phyloP scores from a whole-genome alignment of 1,284 basidiomycete genomes.

The Earliella scabrosa region DNA sequence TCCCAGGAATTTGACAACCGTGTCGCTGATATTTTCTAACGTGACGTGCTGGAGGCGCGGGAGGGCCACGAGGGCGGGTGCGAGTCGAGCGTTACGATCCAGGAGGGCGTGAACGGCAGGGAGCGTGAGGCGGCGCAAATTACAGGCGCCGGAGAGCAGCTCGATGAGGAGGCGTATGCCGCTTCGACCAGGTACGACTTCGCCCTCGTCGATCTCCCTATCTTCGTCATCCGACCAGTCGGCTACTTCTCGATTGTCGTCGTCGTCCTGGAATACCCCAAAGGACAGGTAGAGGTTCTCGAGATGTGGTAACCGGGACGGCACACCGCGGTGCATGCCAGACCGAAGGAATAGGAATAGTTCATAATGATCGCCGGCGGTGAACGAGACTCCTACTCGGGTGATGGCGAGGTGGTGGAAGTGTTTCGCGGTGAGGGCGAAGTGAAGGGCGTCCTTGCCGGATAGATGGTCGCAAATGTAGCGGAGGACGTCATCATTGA shows the following conservation, averaged over 20 bases:
- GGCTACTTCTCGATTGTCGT: neutral
- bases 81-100: neutral
- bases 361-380: neutral
- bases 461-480: neutral
- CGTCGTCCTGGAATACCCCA: neutral
- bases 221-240: too few species aligned
- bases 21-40: neutral
- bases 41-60: neutral
- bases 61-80: neutral
- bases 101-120: neutral
- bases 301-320: neutral
- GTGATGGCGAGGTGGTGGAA: neutral
- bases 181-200: neutral
- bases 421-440: neutral
- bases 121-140: neutral
- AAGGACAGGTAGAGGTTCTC: neutral
- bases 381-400: neutral
- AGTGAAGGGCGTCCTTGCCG: neutral
- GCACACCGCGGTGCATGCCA: too few species aligned
- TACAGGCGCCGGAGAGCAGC: neutral
- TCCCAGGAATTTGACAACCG: neutral
- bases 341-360: neutral
- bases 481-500: neutral
- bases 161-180: neutral
- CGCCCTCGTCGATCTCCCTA: neutral